Conservation (phyloP, 768 basidiomycete species). For the Aureoboletus auriporus region DNA sequence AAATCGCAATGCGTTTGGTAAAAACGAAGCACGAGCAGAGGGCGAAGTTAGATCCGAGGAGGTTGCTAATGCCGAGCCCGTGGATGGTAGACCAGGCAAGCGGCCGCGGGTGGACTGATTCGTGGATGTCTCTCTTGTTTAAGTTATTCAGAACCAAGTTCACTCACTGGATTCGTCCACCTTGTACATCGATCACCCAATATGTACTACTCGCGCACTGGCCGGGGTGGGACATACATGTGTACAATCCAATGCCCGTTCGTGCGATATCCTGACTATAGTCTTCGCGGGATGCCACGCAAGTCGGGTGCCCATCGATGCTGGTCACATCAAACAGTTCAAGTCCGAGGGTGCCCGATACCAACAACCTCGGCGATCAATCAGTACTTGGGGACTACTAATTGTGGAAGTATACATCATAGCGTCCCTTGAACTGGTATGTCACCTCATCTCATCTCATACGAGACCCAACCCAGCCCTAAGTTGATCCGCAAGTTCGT, state of each 20-base stretch:
- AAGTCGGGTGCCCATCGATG: no score
- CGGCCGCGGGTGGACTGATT: constrained; percentile 30
- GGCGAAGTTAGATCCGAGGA: constrained; percentile 17
- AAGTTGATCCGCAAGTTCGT: constrained; percentile 55
- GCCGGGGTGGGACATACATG: no score
- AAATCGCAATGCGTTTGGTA: constrained; percentile 9
- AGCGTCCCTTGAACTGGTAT: no score
- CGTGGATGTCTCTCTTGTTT: neutral
- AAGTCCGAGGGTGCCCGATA: no score
- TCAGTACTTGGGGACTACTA: no score
- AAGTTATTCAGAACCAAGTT: constrained; percentile 16
- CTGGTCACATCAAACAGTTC: no score
- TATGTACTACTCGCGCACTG: constrained; percentile 1
- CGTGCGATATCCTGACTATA: no score
- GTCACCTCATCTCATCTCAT: constrained; percentile 12
- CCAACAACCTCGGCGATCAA: no score
- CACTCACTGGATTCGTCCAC: constrained; percentile 9
- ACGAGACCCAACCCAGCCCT: constrained; percentile 61
- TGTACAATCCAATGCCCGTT: no score
- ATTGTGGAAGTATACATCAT: no score
- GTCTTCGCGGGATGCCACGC: no score
- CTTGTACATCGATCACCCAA: constrained; percentile 7
- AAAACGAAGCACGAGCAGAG: constrained; percentile 21
- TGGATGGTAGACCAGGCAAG: constrained; percentile 27
- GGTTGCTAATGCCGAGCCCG: constrained; percentile 9